Evolutionary conservation across 108 stramenopile species (phyloP).

Genomic region (Nannochloropsis oceanica): DNA sequence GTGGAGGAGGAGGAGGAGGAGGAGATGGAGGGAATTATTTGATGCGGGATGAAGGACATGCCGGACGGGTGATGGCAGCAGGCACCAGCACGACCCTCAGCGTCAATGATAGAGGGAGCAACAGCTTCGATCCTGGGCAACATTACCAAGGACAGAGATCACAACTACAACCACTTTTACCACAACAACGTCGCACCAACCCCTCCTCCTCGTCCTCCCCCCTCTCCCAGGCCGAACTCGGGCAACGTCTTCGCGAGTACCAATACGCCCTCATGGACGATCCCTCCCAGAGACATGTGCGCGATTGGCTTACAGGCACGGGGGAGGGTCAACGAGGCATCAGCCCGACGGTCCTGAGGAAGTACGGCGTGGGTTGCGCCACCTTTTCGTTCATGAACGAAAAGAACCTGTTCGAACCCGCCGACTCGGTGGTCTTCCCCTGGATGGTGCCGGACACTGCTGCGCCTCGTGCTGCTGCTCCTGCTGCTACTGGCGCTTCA

Average conservation of each 20-base stretch:
- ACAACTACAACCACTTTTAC: background rate
- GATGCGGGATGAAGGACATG: background rate
- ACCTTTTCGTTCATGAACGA: constrained; percentile 27
- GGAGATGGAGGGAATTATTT: background rate
- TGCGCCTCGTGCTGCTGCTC: background rate
- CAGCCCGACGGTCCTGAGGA: constrained; percentile 42
- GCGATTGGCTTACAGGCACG: constrained; percentile 17
- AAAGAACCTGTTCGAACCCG: constrained; percentile 30
- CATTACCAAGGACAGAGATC: no score
- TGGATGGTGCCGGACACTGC: constrained; percentile 53
- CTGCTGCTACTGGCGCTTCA: background rate
- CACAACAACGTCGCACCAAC: background rate
- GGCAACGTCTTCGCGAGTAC: constrained; percentile 6
- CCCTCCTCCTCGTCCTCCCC: background rate
- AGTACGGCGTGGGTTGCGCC: constrained; percentile 76
- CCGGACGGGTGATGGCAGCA: background rate
- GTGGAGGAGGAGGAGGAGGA: background rate
- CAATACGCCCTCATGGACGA: constrained; percentile 13
- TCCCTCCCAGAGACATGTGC: constrained; percentile 2
- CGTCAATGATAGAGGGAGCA: no score
- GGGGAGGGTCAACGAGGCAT: constrained; percentile 45
- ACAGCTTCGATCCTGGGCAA: no score
- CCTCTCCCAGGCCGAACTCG: constrained; percentile 5
- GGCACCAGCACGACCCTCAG: background rate
- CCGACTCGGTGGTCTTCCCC: constrained; percentile 74